Percentiles rank a stretch among this genome's conserved stretches.
These are phyloP conservation scores for Telfairia occidentalis DNA, from an alignment of 331 rosid genomes.

Conservation along the genomic window DNA sequence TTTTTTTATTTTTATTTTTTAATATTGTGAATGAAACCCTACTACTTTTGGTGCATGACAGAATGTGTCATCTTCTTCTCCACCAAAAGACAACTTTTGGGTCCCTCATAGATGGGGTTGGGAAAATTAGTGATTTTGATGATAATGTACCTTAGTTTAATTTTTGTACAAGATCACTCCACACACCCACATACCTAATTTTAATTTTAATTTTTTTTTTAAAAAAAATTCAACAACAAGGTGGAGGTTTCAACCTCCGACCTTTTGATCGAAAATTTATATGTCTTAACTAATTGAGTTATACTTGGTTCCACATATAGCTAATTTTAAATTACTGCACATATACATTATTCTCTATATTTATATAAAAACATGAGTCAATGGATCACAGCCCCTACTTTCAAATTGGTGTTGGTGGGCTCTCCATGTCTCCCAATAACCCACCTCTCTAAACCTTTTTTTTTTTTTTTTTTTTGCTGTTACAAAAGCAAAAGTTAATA, in stretches of 20 bases:
- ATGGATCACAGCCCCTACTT: background rate
- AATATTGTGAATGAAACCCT: constrained; percentile 30
- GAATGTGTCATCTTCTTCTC: constrained; percentile 34
- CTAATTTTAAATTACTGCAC: too few species aligned
- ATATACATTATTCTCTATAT: too few species aligned
- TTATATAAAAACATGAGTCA: background rate
- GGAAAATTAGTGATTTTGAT: constrained; percentile 32
- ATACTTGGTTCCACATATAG: too few species aligned
- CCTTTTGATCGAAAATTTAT: too few species aligned
- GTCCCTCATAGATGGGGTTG: constrained; percentile 47
- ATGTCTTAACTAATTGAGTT: too few species aligned
- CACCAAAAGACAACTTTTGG: constrained; percentile 23
- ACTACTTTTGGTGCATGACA: constrained; percentile 63
- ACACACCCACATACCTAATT: background rate
- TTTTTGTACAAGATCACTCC: constrained; percentile 16
- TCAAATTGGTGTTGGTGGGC: background rate
- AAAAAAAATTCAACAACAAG: too few species aligned
- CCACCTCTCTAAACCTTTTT: background rate
- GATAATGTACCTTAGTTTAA: constrained; percentile 18
- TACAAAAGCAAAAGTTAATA: background rate
- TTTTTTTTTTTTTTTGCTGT: background rate
- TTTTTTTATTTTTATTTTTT: constrained; percentile 7
- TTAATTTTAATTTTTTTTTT: too few species aligned
- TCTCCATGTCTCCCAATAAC: background rate
- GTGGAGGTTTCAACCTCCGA: too few species aligned